Evolutionary conservation across 2,329 filamentous ascomycete genomes (phyloP).

Genomic region (Colletotrichum tofieldiae): DNA sequence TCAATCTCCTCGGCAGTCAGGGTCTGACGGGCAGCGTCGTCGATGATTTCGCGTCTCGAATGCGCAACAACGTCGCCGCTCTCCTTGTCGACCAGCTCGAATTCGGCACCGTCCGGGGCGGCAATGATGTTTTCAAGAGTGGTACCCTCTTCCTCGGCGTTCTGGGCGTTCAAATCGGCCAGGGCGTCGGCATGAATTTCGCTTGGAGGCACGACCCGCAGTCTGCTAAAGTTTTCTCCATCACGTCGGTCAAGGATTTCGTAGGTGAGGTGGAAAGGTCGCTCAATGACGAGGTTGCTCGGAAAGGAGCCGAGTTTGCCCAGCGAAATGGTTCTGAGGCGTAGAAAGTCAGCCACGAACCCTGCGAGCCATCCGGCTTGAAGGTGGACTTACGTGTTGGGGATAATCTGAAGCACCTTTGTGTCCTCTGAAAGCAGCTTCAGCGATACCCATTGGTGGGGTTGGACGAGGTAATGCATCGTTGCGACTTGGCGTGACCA

Average conservation of each 20-base stretch:
- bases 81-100: slow-evolving; percentile 60
- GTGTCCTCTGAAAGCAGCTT: slow-evolving; percentile 72
- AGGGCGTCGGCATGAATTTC: slow-evolving; percentile 90
- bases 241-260: slow-evolving; percentile 83
- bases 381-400: slow-evolving; percentile 68
- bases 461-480: slow-evolving; percentile 65
- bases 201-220: slow-evolving; percentile 84
- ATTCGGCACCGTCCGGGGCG: slow-evolving; percentile 57
- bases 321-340: slow-evolving; percentile 82
- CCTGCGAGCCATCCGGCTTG: background rate
- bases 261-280: slow-evolving; percentile 92
- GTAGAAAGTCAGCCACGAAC: background rate
- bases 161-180: slow-evolving; percentile 59
- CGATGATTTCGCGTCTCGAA: slow-evolving; percentile 72
- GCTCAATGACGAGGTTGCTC: slow-evolving; percentile 89
- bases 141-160: slow-evolving; percentile 52
- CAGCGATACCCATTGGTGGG: slow-evolving; percentile 73
- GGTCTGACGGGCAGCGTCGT: slow-evolving; percentile 79
- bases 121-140: slow-evolving; percentile 61
- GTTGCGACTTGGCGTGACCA: slow-evolving; percentile 5
- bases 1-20: slow-evolving; percentile 84
- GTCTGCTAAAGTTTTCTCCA: slow-evolving; percentile 74
- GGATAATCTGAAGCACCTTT: slow-evolving; percentile 70
- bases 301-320: slow-evolving; percentile 95
- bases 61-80: slow-evolving; percentile 64